Evolutionary conservation across 495 filamentous ascomycete genomes (phyloP).

Genomic region (Neurospora sp.): DNA sequence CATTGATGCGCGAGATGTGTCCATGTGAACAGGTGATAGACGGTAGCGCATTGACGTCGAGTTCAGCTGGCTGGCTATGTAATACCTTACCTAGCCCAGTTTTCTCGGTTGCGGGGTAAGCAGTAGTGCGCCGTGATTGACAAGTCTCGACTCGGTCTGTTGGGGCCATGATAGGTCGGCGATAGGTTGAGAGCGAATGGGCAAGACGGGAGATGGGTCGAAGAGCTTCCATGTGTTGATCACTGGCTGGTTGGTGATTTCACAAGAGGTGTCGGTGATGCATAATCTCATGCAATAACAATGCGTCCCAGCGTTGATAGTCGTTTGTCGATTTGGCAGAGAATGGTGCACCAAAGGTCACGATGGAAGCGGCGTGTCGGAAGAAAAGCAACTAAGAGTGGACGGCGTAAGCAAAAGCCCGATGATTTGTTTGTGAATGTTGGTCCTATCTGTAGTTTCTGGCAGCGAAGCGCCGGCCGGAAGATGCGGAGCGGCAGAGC

Average conservation of each 20-base stretch:
- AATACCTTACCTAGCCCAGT: not conserved
- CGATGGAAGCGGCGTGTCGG: not conserved
- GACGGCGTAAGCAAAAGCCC: not conserved
- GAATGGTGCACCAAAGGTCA: not conserved
- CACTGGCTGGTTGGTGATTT: not conserved
- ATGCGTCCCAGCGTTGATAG: not conserved
- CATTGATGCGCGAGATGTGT: not conserved
- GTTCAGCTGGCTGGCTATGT: not conserved
- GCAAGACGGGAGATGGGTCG: not conserved
- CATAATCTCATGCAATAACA: not conserved
- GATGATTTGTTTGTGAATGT: not conserved
- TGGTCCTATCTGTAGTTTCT: not conserved
- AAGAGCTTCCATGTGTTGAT: not conserved
- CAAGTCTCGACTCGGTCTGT: not conserved
- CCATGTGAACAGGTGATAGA: not conserved
- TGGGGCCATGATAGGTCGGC: not conserved
- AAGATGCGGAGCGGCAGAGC: not conserved
- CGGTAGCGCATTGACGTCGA: not conserved
- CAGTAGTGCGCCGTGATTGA: not conserved
- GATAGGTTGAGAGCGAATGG: not conserved
- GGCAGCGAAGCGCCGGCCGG: not conserved
- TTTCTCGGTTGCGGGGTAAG: not conserved
- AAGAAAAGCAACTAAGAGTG: not conserved
- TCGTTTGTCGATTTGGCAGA: not conserved
- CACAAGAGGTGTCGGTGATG: not conserved